Evolutionary conservation across 108 stramenopile genomes (phyloP), one percentile per base, ranked within the genome.

Genomic region (Thalassiosira profunda): DNA sequence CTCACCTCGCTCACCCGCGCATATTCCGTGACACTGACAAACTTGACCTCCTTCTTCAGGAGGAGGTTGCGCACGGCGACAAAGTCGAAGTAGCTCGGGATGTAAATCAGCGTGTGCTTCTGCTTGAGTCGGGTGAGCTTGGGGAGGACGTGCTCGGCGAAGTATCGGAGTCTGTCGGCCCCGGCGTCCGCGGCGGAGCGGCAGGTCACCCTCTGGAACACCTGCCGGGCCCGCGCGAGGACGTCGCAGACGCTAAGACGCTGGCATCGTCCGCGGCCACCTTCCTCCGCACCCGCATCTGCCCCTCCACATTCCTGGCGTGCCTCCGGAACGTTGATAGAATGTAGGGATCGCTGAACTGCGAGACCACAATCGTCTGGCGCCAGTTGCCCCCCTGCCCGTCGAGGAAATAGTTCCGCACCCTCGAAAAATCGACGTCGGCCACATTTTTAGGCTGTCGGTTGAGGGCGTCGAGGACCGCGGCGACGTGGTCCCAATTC

Each of bases 81-180:
- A 77, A 91, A 98, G 68, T 97, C 96, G 66, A 97, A 96, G 75
- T 98, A 98, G 36, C 87, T 89, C 18, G 98, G 97, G 20, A 97
- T 83, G 53, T 86, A 96, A 30, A 98, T 87, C 64, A 95, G 41
- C 1, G 96, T 97, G 59, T 94, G 97, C 37, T 82, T 76, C 65
- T 97, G 94, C 51, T 96, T 84, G 31, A 77, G 52, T 43, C 83
- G 69, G 60, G 65, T 72, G 20, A 98, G 51, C 54, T 87, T 88
- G 9, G 96, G 90, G 2, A 97, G 73, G 1, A 98, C 70, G 28
- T 76, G 67, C 2, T 95, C 82, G 5, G 68, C 76, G 70, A 98
- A 97, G 79, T 94, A 97, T 25, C 84, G 71, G 47, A 97, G 70
- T 18, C 93, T 79, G 15, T 79, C 80, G 7, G 87, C 77, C 37